Evolutionary conservation across 192 early-diverging fungal species (phyloP), one percentile per base, ranked within the genome.

Genomic region (Backusella australiensis): DNA sequence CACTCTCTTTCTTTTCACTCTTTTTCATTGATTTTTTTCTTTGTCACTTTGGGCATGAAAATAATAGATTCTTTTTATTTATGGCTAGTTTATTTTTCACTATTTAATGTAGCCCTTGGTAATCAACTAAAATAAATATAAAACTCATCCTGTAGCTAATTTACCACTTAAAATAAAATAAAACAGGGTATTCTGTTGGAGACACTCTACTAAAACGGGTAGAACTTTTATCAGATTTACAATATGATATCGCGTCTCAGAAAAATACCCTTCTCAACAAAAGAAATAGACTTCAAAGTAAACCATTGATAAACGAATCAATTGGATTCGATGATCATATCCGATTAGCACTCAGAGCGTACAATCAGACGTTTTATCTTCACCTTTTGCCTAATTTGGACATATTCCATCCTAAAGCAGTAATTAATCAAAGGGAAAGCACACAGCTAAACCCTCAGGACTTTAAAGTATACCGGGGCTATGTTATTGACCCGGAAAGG

Each of bases 331-430:
- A 90, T 70, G 93, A 88, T 36, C 86, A 83, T 21, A 79, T 91
- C 65, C 86, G 89, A 52, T 39, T 93, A 7, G 76, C 85, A 35
- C 81, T 94, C 44, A 78, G 69, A 12, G 90, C 89, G 21, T 92
- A 83, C 84, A 91, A 91, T 77, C 85, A 84, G 21, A 91, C 92
- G 1, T 93, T 92, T 69, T 76, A 78, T 63, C 81, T 94, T 53
- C 77, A 93, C 44, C 81, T 94, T 23, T 85, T 90, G 73, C 91
- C 91, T 29, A 94, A 94, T 79, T 68, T 83, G 15, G 91, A 93
- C 73, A 74, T 94, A 53, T 77, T 94, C 46, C 93, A 94, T 77
- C 88, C 91, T 2, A 77, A 91, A 3, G 90, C 90, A 4, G 85
- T 75, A 23, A 73, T 83, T 70, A 17, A 32, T 34, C 29, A 79